phyloP scores from a whole-genome alignment of 257 asterid genomes.

The Plantago elongata region DNA sequence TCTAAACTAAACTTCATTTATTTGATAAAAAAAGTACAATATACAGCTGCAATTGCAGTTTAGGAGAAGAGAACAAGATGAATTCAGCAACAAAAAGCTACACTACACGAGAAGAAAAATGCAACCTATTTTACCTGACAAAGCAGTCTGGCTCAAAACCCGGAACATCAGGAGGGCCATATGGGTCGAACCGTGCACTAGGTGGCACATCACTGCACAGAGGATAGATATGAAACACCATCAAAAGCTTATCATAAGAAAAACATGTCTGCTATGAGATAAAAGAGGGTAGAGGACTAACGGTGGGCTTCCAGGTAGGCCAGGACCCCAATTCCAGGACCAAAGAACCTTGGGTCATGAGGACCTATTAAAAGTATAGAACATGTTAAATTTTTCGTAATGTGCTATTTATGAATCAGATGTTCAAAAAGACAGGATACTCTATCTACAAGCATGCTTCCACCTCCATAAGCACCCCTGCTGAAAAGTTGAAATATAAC shows the following conservation, averaged over 20 bases:
- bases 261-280: background rate
- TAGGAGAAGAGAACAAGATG: no score
- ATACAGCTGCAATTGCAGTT: background rate
- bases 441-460: slow-evolving; percentile 69
- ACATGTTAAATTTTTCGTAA: background rate
- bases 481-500: slow-evolving; percentile 17
- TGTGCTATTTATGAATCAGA: slow-evolving; percentile 11
- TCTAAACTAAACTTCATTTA: no score
- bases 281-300: slow-evolving; percentile 26
- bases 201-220: slow-evolving; percentile 74
- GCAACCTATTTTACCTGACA: slow-evolving; percentile 38
- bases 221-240: slow-evolving; percentile 2
- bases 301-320: slow-evolving; percentile 54
- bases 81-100: background rate
- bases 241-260: background rate
- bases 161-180: slow-evolving; percentile 82
- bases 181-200: slow-evolving; percentile 90
- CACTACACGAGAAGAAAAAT: background rate
- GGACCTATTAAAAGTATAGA: slow-evolving; percentile 51
- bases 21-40: no score
- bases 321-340: slow-evolving; percentile 46
- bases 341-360: slow-evolving; percentile 62
- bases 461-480: slow-evolving; percentile 60
- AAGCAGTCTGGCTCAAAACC: slow-evolving; percentile 85
- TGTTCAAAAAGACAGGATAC: slow-evolving; percentile 20